Evolutionary conservation across 78 protist species (phyloP).

Genomic region (Isochrysis galbana): DNA sequence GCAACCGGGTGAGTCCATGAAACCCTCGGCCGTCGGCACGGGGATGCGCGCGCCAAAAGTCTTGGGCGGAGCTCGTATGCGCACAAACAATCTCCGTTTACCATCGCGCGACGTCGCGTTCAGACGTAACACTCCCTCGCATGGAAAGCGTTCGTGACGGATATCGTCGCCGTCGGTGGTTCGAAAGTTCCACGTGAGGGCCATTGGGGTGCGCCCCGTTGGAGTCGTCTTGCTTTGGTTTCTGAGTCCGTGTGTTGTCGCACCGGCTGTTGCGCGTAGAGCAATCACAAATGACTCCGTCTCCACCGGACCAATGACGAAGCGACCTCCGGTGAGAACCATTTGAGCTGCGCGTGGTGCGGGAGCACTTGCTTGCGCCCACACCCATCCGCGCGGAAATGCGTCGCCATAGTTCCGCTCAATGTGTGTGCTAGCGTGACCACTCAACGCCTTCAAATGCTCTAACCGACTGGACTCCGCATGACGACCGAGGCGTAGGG

Average conservation of each 20-base stretch:
- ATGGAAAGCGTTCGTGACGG: not conserved
- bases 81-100: not conserved
- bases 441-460: too few relatives aligned
- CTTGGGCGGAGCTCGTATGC: not conserved
- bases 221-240: too few relatives aligned
- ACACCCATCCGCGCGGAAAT: not conserved
- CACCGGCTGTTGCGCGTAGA: not conserved
- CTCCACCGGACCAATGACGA: not conserved
- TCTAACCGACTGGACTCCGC: too few relatives aligned
- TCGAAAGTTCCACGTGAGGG: not conserved
- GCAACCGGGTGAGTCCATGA: not conserved
- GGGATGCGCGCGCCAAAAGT: not conserved
- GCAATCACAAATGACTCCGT: not conserved
- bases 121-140: not conserved
- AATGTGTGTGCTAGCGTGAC: not conserved
- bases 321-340: not conserved
- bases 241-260: too few relatives aligned
- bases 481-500: too few relatives aligned
- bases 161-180: not conserved
- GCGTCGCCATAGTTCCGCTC: slow-evolving; percentile 4
- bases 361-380: slow-evolving; percentile 18
- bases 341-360: not conserved
- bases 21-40: not conserved
- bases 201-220: not conserved
- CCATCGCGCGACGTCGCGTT: not conserved